A percentile compares a stretch with the other conserved stretches of the same genome.
Conservation (phyloP, 108 stramenopile species). For the Aurantiochytrium sp. region DNA sequence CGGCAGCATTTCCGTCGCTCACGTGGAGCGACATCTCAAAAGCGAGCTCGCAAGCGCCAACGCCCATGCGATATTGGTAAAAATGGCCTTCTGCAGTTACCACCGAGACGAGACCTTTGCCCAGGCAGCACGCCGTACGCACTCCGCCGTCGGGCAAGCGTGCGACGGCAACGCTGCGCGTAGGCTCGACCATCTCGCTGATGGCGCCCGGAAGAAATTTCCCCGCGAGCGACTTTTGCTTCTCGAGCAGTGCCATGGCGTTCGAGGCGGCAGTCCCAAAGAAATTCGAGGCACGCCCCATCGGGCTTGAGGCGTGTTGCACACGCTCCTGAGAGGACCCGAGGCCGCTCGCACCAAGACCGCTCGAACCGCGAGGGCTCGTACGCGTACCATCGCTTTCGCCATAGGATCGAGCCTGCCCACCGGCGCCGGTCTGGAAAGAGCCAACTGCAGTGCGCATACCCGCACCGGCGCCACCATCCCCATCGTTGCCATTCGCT, state of each 20-base stretch:
- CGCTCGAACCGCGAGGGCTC: no score
- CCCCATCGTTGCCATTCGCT: no score
- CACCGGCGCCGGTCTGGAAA: no score
- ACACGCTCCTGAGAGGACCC: background rate
- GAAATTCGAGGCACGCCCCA: background rate
- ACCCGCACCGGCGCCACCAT: no score
- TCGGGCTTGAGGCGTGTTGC: background rate
- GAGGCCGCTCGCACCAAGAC: background rate
- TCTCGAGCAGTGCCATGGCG: background rate
- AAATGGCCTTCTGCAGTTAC: slow-evolving; percentile 4
- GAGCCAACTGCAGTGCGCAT: no score
- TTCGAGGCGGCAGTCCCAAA: background rate
- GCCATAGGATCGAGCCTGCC: no score
- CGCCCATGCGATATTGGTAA: background rate
- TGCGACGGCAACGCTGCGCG: background rate
- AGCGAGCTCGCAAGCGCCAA: background rate
- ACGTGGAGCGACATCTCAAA: slow-evolving; percentile 15
- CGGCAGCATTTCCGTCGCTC: background rate
- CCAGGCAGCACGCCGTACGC: background rate
- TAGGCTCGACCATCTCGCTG: background rate
- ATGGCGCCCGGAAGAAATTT: background rate
- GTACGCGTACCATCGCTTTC: no score
- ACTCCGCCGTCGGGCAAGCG: background rate
- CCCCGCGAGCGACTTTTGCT: background rate
- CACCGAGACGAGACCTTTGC: background rate